A percentile compares a stretch with the other conserved stretches of the same genome.
phyloP scores from a whole-genome alignment of 1,284 basidiomycete species.

The Puccinia triticina region DNA sequence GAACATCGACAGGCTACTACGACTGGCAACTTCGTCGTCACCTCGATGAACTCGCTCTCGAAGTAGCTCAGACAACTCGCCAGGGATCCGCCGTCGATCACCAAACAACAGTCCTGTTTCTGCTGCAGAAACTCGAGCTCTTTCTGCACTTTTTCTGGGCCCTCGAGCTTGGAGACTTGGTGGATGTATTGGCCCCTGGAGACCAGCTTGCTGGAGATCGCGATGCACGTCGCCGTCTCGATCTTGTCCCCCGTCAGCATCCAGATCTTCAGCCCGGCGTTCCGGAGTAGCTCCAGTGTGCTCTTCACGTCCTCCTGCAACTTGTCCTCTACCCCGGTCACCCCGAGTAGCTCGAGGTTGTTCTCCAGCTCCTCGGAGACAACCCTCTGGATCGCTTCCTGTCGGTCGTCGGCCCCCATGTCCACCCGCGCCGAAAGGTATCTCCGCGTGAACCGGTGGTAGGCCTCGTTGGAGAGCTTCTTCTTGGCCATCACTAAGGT shows the following conservation, averaged over 20 bases:
- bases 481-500: constrained; percentile 91
- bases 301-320: constrained; percentile 94
- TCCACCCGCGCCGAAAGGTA: constrained; percentile 77
- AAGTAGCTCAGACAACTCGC: constrained; percentile 89
- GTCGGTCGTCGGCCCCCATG: constrained; percentile 70
- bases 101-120: constrained; percentile 94
- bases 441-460: constrained; percentile 73
- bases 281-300: constrained; percentile 87
- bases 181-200: constrained; percentile 96
- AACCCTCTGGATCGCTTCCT: constrained; percentile 76
- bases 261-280: constrained; percentile 99
- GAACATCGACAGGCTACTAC: constrained; percentile 98
- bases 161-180: constrained; percentile 79
- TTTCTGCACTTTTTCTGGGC: constrained; percentile 75
- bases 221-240: constrained; percentile 97
- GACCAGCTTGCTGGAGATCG: constrained; percentile 94
- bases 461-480: constrained; percentile 71
- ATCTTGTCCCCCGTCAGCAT: constrained; percentile 99
- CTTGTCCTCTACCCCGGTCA: constrained; percentile 98
- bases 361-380: constrained; percentile 78
- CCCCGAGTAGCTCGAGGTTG: constrained; percentile 85
- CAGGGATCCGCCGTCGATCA: constrained; percentile 97
- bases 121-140: constrained; percentile 93
- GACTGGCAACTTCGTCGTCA: constrained; percentile 90
- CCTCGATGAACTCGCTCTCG: constrained; percentile 90